Percentiles rank a stretch among this genome's conserved stretches.
Evolutionary conservation across 495 filamentous ascomycete species (phyloP).

Genomic region (Aspergillus conjunctus): DNA sequence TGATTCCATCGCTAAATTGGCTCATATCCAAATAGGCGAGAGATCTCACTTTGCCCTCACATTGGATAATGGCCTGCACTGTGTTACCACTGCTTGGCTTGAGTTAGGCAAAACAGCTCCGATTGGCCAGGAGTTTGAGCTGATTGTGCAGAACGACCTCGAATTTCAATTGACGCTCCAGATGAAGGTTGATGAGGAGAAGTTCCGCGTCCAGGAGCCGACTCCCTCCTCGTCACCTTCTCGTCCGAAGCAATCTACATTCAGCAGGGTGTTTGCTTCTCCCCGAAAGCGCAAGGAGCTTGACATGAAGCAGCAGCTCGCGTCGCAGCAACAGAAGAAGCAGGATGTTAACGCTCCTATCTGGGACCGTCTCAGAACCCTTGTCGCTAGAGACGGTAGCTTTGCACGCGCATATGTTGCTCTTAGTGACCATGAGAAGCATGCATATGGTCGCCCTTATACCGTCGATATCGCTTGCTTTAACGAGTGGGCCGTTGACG

Average conservation of each 20-base stretch:
- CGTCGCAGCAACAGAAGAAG: conserved; percentile 70
- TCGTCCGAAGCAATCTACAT: conserved; percentile 78
- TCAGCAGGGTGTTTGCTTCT: conserved; percentile 88
- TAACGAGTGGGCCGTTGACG: conserved; percentile 97
- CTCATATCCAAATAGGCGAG: conserved; percentile 62
- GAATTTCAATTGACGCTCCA: conserved; percentile 97
- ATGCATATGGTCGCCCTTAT: conserved; percentile 83
- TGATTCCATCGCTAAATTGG: conserved; percentile 9
- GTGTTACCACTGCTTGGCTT: conserved; percentile 93
- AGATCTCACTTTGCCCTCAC: conserved; percentile 91
- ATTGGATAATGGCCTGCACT: conserved; percentile 95
- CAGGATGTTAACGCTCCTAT: conserved; percentile 63
- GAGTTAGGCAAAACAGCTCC: conserved; percentile 91
- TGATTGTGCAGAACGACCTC: conserved; percentile 93
- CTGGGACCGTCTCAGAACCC: conserved; percentile 83
- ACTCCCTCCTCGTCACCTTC: conserved; percentile 52
- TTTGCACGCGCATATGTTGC: conserved; percentile 92
- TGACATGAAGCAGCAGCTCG: conserved; percentile 77
- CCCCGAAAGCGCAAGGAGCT: conserved; percentile 94
- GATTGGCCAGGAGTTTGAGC: conserved; percentile 97
- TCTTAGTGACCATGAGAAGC: conserved; percentile 85
- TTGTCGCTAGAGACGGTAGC: conserved; percentile 87
- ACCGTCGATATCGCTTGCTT: conserved; percentile 88
- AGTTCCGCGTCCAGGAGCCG: conserved; percentile 49
- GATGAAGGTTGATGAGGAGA: conserved; percentile 84